Percentiles rank a stretch among this genome's conserved stretches.
phyloP scores from a whole-genome alignment of 116 monocot genomes.

The Posidonia oceanica region DNA sequence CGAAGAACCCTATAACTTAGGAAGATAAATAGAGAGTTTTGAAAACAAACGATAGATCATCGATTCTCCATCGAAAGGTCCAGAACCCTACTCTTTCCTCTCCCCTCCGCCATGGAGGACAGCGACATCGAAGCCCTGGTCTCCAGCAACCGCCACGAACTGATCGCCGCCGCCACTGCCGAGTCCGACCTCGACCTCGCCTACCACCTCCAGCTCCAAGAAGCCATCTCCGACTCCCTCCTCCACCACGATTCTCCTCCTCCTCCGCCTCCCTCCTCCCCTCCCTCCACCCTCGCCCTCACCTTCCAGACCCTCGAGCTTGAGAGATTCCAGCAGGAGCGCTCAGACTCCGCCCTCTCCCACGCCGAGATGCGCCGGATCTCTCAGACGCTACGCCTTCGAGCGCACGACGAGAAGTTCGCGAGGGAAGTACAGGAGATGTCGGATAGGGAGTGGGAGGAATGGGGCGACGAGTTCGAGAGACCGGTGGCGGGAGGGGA shows the following conservation, averaged over 20 bases:
- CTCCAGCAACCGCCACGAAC: conserved; percentile 20
- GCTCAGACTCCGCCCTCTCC: conserved; percentile 19
- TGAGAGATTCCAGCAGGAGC: conserved; percentile 35
- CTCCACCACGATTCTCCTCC: too few species aligned
- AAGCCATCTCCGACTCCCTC: conserved; percentile 30
- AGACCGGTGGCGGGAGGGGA: conserved; percentile 26
- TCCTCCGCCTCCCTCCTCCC: neutral
- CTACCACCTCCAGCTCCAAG: conserved; percentile 61
- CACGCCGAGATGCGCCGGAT: conserved; percentile 28
- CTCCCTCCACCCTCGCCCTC: conserved; percentile 7
- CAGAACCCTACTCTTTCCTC: neutral
- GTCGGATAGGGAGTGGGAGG: conserved; percentile 55
- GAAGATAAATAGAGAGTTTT: too few species aligned
- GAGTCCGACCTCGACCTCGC: conserved; percentile 70
- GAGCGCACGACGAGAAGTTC: conserved; percentile 51
- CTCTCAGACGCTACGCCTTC: conserved; percentile 21
- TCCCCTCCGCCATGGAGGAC: conserved; percentile 6
- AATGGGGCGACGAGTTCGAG: conserved; percentile 52
- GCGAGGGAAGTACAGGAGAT: conserved; percentile 54
- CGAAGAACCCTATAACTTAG: too few species aligned
- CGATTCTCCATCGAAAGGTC: too few species aligned
- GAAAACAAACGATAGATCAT: too few species aligned
- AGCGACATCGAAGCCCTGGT: conserved; percentile 22
- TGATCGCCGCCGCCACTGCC: conserved; percentile 30
- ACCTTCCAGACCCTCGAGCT: conserved; percentile 43